A percentile compares a stretch with the other conserved stretches of the same genome.
These are phyloP conservation scores for Vanrija sp. DNA, from an alignment of 1,284 basidiomycete species.

Conservation along the genomic window DNA sequence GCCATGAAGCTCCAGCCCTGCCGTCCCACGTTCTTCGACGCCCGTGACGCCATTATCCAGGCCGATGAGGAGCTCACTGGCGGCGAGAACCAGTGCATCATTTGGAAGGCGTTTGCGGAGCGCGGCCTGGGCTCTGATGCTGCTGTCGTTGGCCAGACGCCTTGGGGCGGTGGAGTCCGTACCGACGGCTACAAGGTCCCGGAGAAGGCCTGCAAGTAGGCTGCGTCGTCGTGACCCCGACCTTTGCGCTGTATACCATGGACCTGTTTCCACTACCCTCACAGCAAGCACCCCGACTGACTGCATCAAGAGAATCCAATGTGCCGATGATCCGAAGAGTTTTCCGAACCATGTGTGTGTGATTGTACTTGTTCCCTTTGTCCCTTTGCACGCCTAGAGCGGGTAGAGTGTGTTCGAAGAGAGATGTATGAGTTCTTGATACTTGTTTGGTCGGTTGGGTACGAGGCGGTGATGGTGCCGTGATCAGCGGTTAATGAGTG, in stretches of 20 bases:
- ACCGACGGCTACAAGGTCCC: conserved; percentile 52
- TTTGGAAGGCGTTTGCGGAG: conserved; percentile 81
- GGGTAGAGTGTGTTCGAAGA: not conserved
- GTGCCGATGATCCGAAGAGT: not conserved
- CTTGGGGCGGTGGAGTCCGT: conserved; percentile 86
- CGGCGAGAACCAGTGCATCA: conserved; percentile 84
- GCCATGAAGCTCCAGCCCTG: conserved; percentile 95
- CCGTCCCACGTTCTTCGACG: conserved; percentile 84
- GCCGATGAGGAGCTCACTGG: conserved; percentile 88
- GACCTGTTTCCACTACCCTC: not conserved
- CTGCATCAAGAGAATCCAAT: not conserved
- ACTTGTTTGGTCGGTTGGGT: too few species aligned
- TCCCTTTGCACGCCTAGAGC: not conserved
- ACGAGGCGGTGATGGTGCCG: too few species aligned
- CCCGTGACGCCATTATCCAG: conserved; percentile 86
- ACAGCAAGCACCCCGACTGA: not conserved
- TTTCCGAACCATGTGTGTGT: not conserved
- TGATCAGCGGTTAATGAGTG: too few species aligned
- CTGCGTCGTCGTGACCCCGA: not conserved
- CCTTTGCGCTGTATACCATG: not conserved
- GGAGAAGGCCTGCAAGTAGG: conserved; percentile 42
- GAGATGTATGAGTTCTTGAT: too few species aligned
- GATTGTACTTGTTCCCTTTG: not conserved
- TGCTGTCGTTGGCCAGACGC: conserved; percentile 67
- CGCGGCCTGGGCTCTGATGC: conserved; percentile 78